Evolutionary conservation across 441 rosid species (phyloP), one percentile per base, ranked within the genome.

Genomic region (Metrosideros polymorpha): DNA sequence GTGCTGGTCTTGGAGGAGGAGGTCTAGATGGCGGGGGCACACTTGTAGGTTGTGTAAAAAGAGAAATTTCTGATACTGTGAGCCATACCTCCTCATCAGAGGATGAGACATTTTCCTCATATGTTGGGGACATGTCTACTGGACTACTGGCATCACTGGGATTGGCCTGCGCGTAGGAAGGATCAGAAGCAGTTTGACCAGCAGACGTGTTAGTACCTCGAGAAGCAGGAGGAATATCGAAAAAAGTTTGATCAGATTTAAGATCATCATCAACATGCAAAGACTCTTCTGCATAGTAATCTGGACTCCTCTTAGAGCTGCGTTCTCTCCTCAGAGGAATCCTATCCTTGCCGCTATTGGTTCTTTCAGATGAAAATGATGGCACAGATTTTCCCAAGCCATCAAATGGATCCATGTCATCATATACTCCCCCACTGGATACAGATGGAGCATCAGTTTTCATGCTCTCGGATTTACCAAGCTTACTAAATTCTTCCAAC

Each of bases 21-120:
- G 99, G 99, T 85, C 99, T 94, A 27, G 94, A 90, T 90, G 99
- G 99, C 19, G 99, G 99, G 43, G 97, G 98, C 85, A 98, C 96
- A 79, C 89, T 90, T 15, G 98, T 95, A 83, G 96, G 99, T 88
- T 91, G 92, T 6, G 99, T 97, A 90, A 89, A 94, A 86, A 97
- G 96, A 56, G 98, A 98, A 89, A 97, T 91, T 92, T 97, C 99
- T 35, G 98, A 95, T 66, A 97, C 97, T 35, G 98, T 95, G 42
- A 96, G 99, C 99, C 99, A 97, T 76, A 92, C 89, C 86, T 95
- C 89, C 86, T 95, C 98, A 87, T 93, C 95, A 83, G 91, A 88
- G 51, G 97, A 87, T 63, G 93, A 96, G 53, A 92, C 88, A 84
- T 88, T 84, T 83, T 91, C 94, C 82, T 91, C 95, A 47, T 91